Evolutionary conservation across 129 eudicot species (phyloP), one percentile per base, ranked within the genome.

Genomic region (Heracleum sosnowskyi): DNA sequence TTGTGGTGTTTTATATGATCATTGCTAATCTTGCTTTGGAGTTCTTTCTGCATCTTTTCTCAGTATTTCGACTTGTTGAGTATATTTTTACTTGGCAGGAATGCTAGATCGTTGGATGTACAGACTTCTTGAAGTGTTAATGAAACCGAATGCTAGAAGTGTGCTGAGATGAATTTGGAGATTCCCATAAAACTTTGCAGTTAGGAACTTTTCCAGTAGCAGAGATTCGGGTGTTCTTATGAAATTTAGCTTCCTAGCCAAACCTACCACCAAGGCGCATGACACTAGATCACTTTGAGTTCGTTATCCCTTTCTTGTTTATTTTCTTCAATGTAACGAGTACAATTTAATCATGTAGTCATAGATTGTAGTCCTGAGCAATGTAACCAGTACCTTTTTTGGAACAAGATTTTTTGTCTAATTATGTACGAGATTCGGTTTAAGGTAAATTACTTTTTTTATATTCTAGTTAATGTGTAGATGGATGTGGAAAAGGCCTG

Each of bases 71-170:
- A 34, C 15, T 3, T 35, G 2, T 3, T 20, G 26, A 34, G n/a
- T 69, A 42, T 28, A 12, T 29, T 33, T 45, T 63, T 37, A 35
- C 26, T 24, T 85, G 36, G 33, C 95, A 96, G 99, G 99, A 74
- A 87, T 96, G 99, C 94, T 96, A 45, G 99, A 96, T 79, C 90
- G 95, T 74, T 96, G 99, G 99, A 96, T 90, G 97, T 89, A 82
- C 80, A 88, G 97, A 88, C 69, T 96, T 42, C 69, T 92, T 72
- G 99, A 96, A 82, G 79, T 89, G 1, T 51, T 96, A 80, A 87
- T 87, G 76, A 87, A 82, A 78, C 86, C 94, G n/a, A 90, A 79
- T 36, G 28, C 84, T 35, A 81, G 88, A 81, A 78, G 81, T 36
- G 51, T 73, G 12, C 13, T 81, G 73, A 86, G 84, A 49, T 85